Base-by-base conservation (phyloP, 2,329 filamentous ascomycete genomes). In the Curvularia spicifera region DNA sequence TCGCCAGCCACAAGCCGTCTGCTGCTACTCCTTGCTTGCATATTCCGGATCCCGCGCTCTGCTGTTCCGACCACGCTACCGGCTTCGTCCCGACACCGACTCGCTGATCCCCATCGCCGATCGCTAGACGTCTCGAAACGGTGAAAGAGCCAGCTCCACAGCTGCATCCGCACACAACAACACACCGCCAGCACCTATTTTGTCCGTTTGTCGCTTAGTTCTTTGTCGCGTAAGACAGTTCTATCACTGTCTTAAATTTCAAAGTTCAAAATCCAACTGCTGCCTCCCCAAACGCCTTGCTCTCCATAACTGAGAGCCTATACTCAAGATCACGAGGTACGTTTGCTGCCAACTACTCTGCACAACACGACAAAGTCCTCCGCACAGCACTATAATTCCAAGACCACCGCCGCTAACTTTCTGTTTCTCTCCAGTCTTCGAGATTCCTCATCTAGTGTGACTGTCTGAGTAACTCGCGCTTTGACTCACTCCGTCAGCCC, bases 101-200 rank as follows among this genome's bases (percentile, higher is more conserved):
- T 68, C 68, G 72, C 68, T 70, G 71, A 75, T 75, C 50, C 69
- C 46, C 67, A 66, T 70, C 65, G 71, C 62, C 71, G 69, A 74
- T 74, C 71, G 60, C 63, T 60, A 61, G 48, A 54, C 61, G 57
- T 65, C 61, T 65, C 69, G 67, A 65, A 64, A 66, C 61, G 51
- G 48, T 43, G 51, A 59, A 26, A 63, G 65, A 61, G 60, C 52
- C 66, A 67, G 68, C 68, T 69, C 65, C 67, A 63, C 66, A 56
- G 63, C 72, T 72, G 71, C 71, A 74, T 66, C 71, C 71, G 71
- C 68, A 64, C 61, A 52, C 53, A 57, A 57, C 64, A 62, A 57
- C 66, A 63, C 55, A 58, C 57, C 54, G 33, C 58, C 61, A 61
- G 51, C 56, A 56, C 64, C 46, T 55, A 35, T 62, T 53, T 51